Conservation (phyloP, 768 basidiomycete genomes). For the Leccinum arenicola region DNA sequence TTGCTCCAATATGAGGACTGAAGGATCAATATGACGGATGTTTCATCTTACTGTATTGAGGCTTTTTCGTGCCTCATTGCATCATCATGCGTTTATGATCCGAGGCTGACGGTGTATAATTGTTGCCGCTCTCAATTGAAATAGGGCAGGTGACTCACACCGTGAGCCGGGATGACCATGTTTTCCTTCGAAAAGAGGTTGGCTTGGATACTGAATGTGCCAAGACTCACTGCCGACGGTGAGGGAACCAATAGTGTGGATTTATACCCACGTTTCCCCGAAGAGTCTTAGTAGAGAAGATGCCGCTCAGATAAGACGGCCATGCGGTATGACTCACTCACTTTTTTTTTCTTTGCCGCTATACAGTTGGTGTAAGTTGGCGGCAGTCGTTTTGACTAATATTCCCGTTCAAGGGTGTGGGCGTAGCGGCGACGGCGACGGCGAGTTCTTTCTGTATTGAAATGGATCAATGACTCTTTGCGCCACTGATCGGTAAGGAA, state of each 20-base stretch:
- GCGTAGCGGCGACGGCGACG: constrained; percentile 5
- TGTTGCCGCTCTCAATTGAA: background rate
- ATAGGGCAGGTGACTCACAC: background rate
- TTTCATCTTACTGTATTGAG: constrained; percentile 2
- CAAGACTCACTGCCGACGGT: background rate
- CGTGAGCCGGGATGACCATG: constrained; percentile 1
- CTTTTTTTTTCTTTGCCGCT: background rate
- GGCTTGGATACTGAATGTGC: background rate
- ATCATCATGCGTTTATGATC: constrained; percentile 5
- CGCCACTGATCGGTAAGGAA: constrained; percentile 5
- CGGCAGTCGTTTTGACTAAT: background rate
- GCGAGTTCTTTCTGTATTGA: background rate
- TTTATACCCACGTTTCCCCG: background rate
- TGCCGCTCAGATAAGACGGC: background rate
- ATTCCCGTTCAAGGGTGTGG: background rate
- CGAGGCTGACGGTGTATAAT: constrained; percentile 4
- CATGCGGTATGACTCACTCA: background rate
- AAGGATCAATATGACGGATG: constrained; percentile 3
- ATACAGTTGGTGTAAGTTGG: background rate
- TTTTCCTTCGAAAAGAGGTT: constrained; percentile 1
- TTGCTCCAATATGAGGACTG: background rate
- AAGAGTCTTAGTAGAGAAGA: background rate
- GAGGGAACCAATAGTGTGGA: background rate
- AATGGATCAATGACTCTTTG: constrained; percentile 1
- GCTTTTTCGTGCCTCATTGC: constrained; percentile 4